phyloP scores from a whole-genome alignment of 192 early-diverging fungal species.

The Podila epigama region DNA sequence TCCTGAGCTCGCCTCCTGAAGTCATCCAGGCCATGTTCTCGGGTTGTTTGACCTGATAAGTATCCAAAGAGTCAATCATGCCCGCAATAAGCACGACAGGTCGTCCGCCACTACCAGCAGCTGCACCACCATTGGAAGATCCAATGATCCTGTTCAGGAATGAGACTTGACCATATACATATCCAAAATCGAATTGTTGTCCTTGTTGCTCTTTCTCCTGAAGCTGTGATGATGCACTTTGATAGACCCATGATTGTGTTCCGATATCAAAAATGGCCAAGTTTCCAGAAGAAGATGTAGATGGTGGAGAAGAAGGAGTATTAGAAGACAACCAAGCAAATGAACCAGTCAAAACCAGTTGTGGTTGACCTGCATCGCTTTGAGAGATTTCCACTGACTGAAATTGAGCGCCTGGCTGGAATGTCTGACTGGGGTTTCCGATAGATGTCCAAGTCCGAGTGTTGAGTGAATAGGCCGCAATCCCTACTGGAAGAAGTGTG shows the following conservation, averaged over 20 bases:
- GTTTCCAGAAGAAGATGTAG: not conserved
- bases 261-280: conserved; percentile 25
- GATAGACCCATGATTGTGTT: conserved; percentile 11
- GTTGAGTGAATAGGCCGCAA: conserved; percentile 19
- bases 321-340: conserved; percentile 8
- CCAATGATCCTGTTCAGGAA: conserved; percentile 24
- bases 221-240: not conserved
- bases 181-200: conserved; percentile 18
- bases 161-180: conserved; percentile 22
- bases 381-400: conserved; percentile 12
- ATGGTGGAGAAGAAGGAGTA: not conserved
- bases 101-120: not conserved
- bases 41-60: conserved; percentile 13
- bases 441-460: conserved; percentile 9
- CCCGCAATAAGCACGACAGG: conserved; percentile 29
- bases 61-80: conserved; percentile 26
- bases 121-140: conserved; percentile 2
- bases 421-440: conserved; percentile 19
- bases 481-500: not conserved
- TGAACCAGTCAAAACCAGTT: conserved; percentile 8
- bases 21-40: conserved; percentile 36
- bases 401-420: conserved; percentile 12
- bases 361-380: conserved; percentile 11
- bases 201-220: not conserved
- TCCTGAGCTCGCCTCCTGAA: conserved; percentile 13